Conservation (phyloP, 192 early-diverging fungal species). For the Gamsiella multidivaricata region DNA sequence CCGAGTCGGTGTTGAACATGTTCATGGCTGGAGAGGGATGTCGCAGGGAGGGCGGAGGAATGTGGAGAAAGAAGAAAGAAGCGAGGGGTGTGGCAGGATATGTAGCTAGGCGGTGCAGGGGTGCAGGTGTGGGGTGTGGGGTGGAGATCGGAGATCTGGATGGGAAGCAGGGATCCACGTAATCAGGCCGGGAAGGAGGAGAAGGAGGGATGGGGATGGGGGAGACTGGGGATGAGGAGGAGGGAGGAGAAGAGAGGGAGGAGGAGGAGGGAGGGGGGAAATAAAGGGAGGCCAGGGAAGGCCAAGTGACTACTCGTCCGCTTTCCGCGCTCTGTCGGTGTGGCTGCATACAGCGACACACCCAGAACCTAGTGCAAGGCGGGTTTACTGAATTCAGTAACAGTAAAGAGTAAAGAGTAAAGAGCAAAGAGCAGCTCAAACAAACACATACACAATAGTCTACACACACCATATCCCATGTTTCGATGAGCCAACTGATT, state of each 20-base stretch:
- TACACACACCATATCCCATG: too few species aligned
- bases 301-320: too few species aligned
- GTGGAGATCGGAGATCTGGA: too few species aligned
- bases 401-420: too few species aligned
- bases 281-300: slow-evolving; percentile 3
- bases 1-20: slow-evolving; percentile 54
- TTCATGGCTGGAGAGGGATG: slow-evolving; percentile 21
- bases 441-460: background rate
- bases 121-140: too few species aligned
- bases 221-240: background rate
- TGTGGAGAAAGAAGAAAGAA: slow-evolving; percentile 12
- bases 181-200: background rate
- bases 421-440: too few species aligned
- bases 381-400: too few species aligned
- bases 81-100: background rate
- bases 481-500: slow-evolving; percentile 28
- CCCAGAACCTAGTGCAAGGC: too few species aligned
- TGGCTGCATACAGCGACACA: too few species aligned
- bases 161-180: too few species aligned
- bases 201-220: background rate
- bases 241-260: background rate
- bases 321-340: too few species aligned
- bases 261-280: background rate
- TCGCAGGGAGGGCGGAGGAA: background rate
- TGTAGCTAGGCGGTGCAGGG: too few species aligned